Conservation (phyloP, 2,329 filamentous ascomycete genomes). For the Neopestalotiopsis rosae region DNA sequence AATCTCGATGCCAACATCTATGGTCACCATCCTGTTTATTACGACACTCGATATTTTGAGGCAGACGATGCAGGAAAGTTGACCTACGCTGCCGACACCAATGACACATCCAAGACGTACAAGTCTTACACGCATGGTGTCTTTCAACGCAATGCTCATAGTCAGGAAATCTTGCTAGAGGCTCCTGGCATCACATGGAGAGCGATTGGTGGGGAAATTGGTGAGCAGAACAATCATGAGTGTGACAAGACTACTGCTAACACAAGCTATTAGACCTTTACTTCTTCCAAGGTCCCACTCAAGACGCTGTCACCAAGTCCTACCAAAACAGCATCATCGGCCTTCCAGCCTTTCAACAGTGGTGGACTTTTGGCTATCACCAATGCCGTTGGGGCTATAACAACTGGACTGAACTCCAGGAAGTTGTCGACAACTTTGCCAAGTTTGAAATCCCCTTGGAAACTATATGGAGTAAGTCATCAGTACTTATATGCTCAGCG, state of each 20-base stretch:
- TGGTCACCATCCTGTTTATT: constrained; percentile 77
- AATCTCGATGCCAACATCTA: constrained; percentile 73
- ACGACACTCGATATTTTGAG: constrained; percentile 79
- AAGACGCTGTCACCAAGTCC: constrained; percentile 70
- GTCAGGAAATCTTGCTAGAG: constrained; percentile 72
- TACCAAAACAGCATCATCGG: constrained; percentile 73
- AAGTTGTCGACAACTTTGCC: constrained; percentile 71
- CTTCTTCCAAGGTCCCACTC: constrained; percentile 76
- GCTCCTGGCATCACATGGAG: constrained; percentile 74
- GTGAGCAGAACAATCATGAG: constrained; percentile 1
- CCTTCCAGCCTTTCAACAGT: constrained; percentile 78
- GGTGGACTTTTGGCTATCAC: constrained; percentile 82
- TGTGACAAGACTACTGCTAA: not conserved
- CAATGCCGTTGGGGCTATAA: constrained; percentile 85
- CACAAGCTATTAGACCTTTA: constrained; percentile 67
- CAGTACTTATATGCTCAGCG: constrained; percentile 33
- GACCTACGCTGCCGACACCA: constrained; percentile 59
- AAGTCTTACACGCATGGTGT: constrained; percentile 76
- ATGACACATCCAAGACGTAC: constrained; percentile 59
- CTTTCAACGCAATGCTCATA: constrained; percentile 78
- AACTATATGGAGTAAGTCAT: constrained; percentile 65
- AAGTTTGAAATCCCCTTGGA: constrained; percentile 71
- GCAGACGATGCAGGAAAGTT: constrained; percentile 52
- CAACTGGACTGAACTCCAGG: constrained; percentile 71
- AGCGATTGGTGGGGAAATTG: constrained; percentile 73